Evolutionary conservation across 1,284 basidiomycete species (phyloP).

Genomic region (Inonotus obliquus): DNA sequence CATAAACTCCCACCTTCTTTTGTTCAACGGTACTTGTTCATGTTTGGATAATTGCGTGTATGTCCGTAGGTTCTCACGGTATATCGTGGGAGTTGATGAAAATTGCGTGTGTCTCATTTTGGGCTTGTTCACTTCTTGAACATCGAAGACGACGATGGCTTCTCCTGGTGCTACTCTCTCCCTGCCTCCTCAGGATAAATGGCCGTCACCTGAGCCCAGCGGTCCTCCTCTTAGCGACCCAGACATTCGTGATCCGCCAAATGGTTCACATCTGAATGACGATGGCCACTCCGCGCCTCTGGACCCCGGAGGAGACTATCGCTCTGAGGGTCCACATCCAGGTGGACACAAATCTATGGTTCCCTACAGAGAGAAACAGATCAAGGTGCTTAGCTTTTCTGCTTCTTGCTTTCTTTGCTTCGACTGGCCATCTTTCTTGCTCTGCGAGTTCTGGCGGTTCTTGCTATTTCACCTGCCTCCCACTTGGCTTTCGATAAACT

Average conservation of each 20-base stretch:
- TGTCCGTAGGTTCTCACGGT: not conserved
- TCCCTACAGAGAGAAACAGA: conserved; percentile 70
- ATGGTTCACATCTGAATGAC: conserved; percentile 33
- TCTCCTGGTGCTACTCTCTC: conserved; percentile 34
- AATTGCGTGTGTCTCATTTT: not conserved
- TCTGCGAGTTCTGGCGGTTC: conserved; percentile 19
- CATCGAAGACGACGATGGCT: conserved; percentile 40
- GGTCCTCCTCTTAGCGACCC: conserved; percentile 44
- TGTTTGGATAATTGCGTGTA: not conserved
- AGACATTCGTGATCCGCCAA: conserved; percentile 40
- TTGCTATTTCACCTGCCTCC: conserved; percentile 17
- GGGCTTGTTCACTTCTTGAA: not conserved
- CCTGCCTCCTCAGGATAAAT: conserved; percentile 40
- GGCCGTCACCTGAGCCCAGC: conserved; percentile 48
- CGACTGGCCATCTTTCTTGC: conserved; percentile 22
- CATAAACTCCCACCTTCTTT: not conserved
- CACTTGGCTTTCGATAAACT: not conserved
- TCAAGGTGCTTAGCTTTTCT: conserved; percentile 78
- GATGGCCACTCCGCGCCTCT: conserved; percentile 27
- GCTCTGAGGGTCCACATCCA: conserved; percentile 30
- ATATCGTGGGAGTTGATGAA: not conserved
- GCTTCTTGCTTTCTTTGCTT: conserved; percentile 39
- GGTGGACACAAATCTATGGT: conserved; percentile 41
- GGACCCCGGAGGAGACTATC: conserved; percentile 44
- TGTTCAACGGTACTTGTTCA: not conserved